phyloP scores from a whole-genome alignment of 2,329 filamentous ascomycete genomes.

The Claviceps fusiformis region DNA sequence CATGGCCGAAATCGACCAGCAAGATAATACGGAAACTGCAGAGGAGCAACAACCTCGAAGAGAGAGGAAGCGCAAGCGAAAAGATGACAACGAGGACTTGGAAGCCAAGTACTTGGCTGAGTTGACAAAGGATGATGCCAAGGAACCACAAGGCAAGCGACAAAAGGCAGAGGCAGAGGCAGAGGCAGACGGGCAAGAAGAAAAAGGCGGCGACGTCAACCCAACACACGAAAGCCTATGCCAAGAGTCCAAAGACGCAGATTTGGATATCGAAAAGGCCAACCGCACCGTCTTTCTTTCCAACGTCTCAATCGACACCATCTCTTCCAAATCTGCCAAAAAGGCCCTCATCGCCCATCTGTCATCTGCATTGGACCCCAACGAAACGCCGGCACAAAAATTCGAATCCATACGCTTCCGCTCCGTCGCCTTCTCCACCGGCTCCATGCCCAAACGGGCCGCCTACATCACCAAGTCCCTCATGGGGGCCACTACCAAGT shows the following conservation, averaged over 20 bases:
- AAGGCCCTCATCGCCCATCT: slow-evolving; percentile 67
- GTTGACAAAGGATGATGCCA: slow-evolving; percentile 45
- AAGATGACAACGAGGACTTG: slow-evolving; percentile 53
- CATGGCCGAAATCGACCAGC: slow-evolving; percentile 1
- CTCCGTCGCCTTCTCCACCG: slow-evolving; percentile 71
- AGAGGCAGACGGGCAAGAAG: slow-evolving; percentile 20
- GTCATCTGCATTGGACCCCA: slow-evolving; percentile 52
- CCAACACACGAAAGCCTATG: slow-evolving; percentile 45
- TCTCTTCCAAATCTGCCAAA: slow-evolving; percentile 69
- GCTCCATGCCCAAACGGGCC: slow-evolving; percentile 77
- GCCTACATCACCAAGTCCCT: slow-evolving; percentile 82
- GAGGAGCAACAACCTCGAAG: slow-evolving; percentile 26
- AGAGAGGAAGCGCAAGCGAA: slow-evolving; percentile 53
- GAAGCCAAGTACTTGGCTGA: slow-evolving; percentile 58
- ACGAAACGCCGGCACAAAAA: slow-evolving; percentile 47
- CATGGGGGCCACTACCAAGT: slow-evolving; percentile 83
- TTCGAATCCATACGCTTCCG: slow-evolving; percentile 89
- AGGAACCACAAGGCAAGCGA: slow-evolving; percentile 41
- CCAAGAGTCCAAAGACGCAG: slow-evolving; percentile 50
- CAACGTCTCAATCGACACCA: slow-evolving; percentile 74
- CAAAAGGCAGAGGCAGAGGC: slow-evolving; percentile 25
- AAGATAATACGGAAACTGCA: slow-evolving; percentile 16
- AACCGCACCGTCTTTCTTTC: slow-evolving; percentile 82
- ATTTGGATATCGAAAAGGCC: slow-evolving; percentile 60
- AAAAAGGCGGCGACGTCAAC: slow-evolving; percentile 26